These are phyloP conservation scores for Glycine latifolia DNA, from an alignment of 306 rosid genomes.

Conservation along the genomic window DNA sequence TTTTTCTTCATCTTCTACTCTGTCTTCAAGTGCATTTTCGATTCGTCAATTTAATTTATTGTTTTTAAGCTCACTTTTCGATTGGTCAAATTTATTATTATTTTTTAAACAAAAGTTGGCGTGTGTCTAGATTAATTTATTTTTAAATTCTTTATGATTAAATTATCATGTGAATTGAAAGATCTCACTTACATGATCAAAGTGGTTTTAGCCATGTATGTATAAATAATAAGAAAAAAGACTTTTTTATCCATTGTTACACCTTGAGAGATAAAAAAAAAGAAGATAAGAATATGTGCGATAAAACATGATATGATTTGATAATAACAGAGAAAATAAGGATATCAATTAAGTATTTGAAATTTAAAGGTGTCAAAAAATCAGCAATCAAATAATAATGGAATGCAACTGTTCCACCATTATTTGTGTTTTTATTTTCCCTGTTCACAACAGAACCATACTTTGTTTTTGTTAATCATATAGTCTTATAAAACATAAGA, in stretches of 20 bases:
- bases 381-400: background rate
- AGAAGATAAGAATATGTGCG: no score
- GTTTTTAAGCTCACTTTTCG: no score
- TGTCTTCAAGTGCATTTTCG: conserved; percentile 25
- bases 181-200: background rate
- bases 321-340: background rate
- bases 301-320: no score
- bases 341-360: no score
- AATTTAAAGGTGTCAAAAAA: no score
- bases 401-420: background rate
- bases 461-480: background rate
- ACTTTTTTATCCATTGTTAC: background rate
- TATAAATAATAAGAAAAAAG: background rate
- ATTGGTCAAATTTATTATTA: no score
- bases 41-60: background rate
- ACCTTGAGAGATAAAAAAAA: no score
- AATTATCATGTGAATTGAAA: background rate
- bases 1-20: background rate
- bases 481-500: background rate
- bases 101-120: background rate
- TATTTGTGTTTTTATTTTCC: background rate
- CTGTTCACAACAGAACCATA: background rate
- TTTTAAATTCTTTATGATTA: background rate
- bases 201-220: background rate
- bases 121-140: background rate